Evolutionary conservation across 2,329 filamentous ascomycete species (phyloP), one percentile per base, ranked within the genome.

Genomic region (Colletotrichum lindemuthianum): DNA sequence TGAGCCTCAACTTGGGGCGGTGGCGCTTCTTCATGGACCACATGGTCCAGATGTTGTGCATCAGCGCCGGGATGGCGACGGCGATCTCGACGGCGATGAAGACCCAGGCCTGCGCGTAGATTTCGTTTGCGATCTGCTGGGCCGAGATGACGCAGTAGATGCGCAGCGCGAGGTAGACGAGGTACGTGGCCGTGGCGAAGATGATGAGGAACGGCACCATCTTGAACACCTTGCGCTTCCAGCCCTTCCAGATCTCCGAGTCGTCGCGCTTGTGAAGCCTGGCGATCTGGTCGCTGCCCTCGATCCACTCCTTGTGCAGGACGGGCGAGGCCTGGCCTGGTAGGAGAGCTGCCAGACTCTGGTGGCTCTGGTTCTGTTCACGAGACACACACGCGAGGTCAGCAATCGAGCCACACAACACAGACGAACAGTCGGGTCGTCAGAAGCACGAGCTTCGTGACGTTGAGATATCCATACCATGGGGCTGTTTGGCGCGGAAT

Each of bases 41-140:
- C 79, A 88, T 82, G 2, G 84, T 86, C 83, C 84, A 87, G 41
- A 81, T 75, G 69, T 86, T 85, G 75, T 88, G 85, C 77, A 86
- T 80, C 40, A 87, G 73, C 4, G 83, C 79, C 6, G 85, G 86
- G 56, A 86, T 78, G 6, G 84, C 82, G 8, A 83, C 79, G n/a
- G 77, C 75, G 43, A 86, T 72, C 70, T 88, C 85, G 60, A 87
- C 79, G 32, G 76, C 82, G 58, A 88, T 83, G 68, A 88, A 88
- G 7, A 86, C 70, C 85, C 85, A 88, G 2, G 85, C 85, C 48
- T 82, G 79, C 5, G 78, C 75, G 65, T 82, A 88, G 2, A 75
- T 76, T 24, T 75, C 71, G 4, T 71, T 52, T 4, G 75, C 73
- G 1, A 73, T 72, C 1, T 78, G 74, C 68, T 88, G 84, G 1